Conservation (phyloP, 805 yeast species). For the Kregervanrija pseudodelftensis region DNA sequence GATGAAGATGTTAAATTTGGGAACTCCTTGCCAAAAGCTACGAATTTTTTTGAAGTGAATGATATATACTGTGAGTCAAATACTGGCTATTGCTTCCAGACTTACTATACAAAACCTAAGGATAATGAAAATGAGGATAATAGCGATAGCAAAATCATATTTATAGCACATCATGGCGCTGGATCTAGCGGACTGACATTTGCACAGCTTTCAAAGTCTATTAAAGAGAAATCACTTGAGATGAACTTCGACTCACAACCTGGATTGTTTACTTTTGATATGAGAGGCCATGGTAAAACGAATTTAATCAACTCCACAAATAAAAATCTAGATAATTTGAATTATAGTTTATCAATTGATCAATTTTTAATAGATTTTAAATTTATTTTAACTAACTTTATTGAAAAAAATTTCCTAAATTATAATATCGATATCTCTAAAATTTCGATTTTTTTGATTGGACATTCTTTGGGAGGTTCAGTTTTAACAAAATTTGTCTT, state of each 20-base stretch:
- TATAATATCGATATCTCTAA: background rate
- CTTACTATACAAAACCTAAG: conserved; percentile 51
- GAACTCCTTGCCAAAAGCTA: conserved; percentile 2
- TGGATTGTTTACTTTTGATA: conserved; percentile 69
- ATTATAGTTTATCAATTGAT: conserved; percentile 38
- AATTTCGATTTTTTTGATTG: conserved; percentile 52
- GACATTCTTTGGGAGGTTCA: conserved; percentile 93
- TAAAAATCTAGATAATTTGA: background rate
- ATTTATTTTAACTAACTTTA: conserved; percentile 37
- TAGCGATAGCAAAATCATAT: conserved; percentile 39
- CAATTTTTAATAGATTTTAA: conserved; percentile 53
- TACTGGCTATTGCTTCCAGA: conserved; percentile 35
- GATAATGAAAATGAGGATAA: background rate
- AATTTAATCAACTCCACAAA: conserved; percentile 14
- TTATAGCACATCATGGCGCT: conserved; percentile 89
- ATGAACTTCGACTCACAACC: conserved; percentile 32
- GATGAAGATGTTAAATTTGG: background rate
- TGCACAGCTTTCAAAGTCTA: conserved; percentile 41
- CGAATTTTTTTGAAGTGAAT: conserved; percentile 27
- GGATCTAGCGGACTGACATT: conserved; percentile 84
- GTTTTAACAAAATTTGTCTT: conserved; percentile 52
- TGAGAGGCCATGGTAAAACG: conserved; percentile 78
- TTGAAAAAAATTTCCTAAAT: conserved; percentile 12
- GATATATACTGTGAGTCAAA: conserved; percentile 16
- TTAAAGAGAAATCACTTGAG: conserved; percentile 31